Evolutionary conservation across 257 asterid species (phyloP).

Genomic region (Solanum piurae): DNA sequence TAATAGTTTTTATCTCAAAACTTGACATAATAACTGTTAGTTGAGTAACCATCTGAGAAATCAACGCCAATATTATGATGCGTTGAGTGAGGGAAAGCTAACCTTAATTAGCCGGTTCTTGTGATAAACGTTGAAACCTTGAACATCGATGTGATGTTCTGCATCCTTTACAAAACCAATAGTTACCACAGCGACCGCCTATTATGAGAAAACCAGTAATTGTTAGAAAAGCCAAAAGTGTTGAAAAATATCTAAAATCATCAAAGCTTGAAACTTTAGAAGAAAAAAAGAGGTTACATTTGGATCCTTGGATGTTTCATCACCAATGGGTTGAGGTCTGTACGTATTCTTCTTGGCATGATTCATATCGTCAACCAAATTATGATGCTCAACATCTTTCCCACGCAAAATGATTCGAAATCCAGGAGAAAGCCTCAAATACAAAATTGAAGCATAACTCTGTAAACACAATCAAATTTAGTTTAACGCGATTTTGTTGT

Average conservation of each 20-base stretch:
- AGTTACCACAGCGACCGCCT: slow-evolving; percentile 31
- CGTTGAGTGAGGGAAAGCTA: not conserved
- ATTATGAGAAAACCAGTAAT: not conserved
- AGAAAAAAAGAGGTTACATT: slow-evolving; percentile 16
- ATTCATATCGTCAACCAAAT: slow-evolving; percentile 39
- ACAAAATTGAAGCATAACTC: slow-evolving; percentile 78
- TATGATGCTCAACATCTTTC: slow-evolving; percentile 45
- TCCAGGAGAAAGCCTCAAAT: slow-evolving; percentile 36
- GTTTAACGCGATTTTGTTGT: not conserved
- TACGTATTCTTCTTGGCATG: slow-evolving; percentile 15
- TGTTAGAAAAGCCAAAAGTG: not conserved
- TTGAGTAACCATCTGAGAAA: not conserved
- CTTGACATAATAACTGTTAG: too few species aligned
- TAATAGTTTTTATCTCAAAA: not conserved
- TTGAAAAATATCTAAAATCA: not conserved
- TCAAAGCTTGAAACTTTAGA: not conserved
- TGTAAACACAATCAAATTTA: not conserved
- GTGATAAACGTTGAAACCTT: slow-evolving; percentile 81
- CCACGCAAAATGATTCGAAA: slow-evolving; percentile 58
- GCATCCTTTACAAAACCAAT: slow-evolving; percentile 82
- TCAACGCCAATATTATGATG: not conserved
- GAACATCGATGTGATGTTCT: slow-evolving; percentile 60
- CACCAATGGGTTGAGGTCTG: slow-evolving; percentile 32
- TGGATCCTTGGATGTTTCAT: slow-evolving; percentile 23
- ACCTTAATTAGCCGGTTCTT: slow-evolving; percentile 84